Conservation (phyloP, 192 early-diverging fungal genomes). For the Podila clonocystis region DNA sequence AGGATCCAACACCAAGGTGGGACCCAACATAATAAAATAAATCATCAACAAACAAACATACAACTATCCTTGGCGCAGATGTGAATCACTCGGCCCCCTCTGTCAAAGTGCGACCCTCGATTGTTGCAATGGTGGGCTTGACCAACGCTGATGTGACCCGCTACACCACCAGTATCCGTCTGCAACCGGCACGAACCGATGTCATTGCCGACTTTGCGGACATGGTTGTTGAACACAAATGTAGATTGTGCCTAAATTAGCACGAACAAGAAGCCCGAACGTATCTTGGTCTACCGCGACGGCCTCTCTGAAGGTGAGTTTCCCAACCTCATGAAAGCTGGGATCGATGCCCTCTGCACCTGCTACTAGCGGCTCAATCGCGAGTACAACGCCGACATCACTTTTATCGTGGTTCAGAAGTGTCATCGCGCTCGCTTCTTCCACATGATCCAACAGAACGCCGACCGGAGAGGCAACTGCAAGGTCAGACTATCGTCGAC, state of each 20-base stretch:
- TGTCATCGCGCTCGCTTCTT: slow-evolving; percentile 89
- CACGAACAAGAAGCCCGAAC: slow-evolving; percentile 72
- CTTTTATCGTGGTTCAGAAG: slow-evolving; percentile 85
- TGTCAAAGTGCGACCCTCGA: slow-evolving; percentile 1
- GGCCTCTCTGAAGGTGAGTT: slow-evolving; percentile 86
- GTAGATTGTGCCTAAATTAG: too few relatives aligned
- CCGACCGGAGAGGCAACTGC: slow-evolving; percentile 81
- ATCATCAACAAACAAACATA: slow-evolving; percentile 70
- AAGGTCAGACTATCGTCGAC: slow-evolving; percentile 84
- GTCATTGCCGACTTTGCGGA: slow-evolving; percentile 68
- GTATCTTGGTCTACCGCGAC: slow-evolving; percentile 89
- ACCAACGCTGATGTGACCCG: slow-evolving; percentile 64
- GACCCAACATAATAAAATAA: slow-evolving; percentile 65
- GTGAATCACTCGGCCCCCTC: slow-evolving; percentile 86
- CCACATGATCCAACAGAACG: slow-evolving; percentile 62
- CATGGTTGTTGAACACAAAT: slow-evolving; percentile 68
- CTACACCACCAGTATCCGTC: slow-evolving; percentile 64
- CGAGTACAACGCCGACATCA: slow-evolving; percentile 78
- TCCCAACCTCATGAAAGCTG: neutral
- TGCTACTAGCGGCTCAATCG: slow-evolving; percentile 68
- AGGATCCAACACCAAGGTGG: slow-evolving; percentile 81
- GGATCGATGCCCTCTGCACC: slow-evolving; percentile 11
- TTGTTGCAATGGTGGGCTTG: slow-evolving; percentile 51
- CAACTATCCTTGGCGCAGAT: slow-evolving; percentile 91
- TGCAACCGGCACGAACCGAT: slow-evolving; percentile 72